phyloP scores from a whole-genome alignment of 108 stramenopile species.

The Aureococcus anophagefferens region DNA sequence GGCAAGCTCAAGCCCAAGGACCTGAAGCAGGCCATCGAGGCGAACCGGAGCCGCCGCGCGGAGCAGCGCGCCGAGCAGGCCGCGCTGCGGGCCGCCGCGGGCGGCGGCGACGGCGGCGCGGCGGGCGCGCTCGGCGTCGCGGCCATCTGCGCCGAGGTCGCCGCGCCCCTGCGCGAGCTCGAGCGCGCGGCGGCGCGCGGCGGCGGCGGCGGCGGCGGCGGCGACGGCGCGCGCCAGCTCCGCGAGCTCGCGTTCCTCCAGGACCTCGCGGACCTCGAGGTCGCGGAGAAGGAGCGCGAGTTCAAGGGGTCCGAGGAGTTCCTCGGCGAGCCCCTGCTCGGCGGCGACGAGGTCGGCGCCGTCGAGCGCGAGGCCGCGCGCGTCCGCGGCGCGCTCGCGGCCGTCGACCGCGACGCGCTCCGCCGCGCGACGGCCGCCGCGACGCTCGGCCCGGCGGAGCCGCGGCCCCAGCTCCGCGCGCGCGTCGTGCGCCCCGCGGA shows the following conservation, averaged over 20 bases:
- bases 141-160: neutral
- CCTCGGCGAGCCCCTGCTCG: slow-evolving; percentile 29
- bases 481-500: too few species aligned
- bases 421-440: neutral
- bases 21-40: slow-evolving; percentile 39
- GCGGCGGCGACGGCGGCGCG: neutral
- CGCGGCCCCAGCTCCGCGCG: too few species aligned
- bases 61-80: slow-evolving; percentile 29
- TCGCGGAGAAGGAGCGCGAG: slow-evolving; percentile 28
- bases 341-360: slow-evolving; percentile 9
- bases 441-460: neutral
- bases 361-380: neutral
- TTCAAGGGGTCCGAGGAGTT: slow-evolving; percentile 31
- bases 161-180: neutral
- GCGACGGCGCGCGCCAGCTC: slow-evolving; percentile 21
- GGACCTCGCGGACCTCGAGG: slow-evolving; percentile 30
- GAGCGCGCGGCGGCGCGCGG: neutral
- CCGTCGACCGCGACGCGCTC: neutral
- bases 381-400: too few species aligned
- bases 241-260: slow-evolving; percentile 43
- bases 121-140: neutral
- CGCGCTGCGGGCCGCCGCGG: neutral
- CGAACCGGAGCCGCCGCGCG: slow-evolving; percentile 23
- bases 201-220: neutral
- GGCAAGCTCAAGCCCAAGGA: slow-evolving; percentile 49